Base-by-base conservation (phyloP, 2,329 filamentous ascomycete genomes). In the Beauveria pseudobassiana region DNA sequence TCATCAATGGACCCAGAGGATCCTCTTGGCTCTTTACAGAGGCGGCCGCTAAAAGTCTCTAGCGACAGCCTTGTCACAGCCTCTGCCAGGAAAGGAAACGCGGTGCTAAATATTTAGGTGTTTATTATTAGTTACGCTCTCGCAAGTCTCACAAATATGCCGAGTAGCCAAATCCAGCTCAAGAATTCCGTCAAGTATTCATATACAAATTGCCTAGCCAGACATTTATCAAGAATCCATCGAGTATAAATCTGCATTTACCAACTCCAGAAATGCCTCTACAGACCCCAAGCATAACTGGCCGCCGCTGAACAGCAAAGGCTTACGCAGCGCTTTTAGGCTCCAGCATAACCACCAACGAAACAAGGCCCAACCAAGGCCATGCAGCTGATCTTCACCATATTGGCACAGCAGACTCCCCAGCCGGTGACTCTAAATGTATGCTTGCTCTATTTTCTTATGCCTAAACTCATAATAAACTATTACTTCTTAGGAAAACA, bases 271-370 rank as follows among this genome's bases (percentile, higher is more conserved):
- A 38, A 5, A 38, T 38, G 12, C 34, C 34, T 34, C 30, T 34
- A 34, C 30, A 34, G 30, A 34, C 30, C 9, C 30, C 30, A 34
- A 14, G 30, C 14, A 14, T 34, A 10, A 5, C 30, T 14, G 4
- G 18, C 16, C 10, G 18, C 30, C 12, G 2, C 20, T 42, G 3
- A 4, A 53, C 30, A 45, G 22, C 9, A 55, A 30, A 55, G 28
- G 38, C 46, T 59, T 51, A 59, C 56, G 56, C 56, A 59, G 18
- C 48, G 12, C 12, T 43, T 26, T 59, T 30, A 59, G 56, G 56
- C 56, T 59, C 45, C 56, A 49, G 46, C 5, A 50, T 59, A 43
- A 43, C 14, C 20, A 53, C 30, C n/a, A 51, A 10, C 26, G 28
- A 28, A 20, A 34, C 28, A 58, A 40, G 20, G 56, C 46, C 16